Base-by-base conservation (phyloP, 148 eudicot genomes). In the Dianthus caryophyllus region DNA sequence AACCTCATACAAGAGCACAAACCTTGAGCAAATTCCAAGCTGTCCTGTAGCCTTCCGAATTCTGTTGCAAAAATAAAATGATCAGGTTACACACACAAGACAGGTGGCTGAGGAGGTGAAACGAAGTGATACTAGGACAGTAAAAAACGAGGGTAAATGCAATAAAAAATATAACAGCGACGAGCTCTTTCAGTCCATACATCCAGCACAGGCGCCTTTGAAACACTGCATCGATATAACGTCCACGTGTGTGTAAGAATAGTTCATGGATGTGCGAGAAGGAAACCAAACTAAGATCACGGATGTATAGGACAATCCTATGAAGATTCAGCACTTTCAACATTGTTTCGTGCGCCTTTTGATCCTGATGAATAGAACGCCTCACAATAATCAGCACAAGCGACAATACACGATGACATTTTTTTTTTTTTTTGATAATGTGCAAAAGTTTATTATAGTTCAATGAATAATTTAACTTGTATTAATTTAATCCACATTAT, bases 291-390 rank as follows among this genome's bases (percentile, higher is more conserved):
- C 61, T 4, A 46, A 74, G 70, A n/a, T 0, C 7, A 38, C 72
- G 69, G 30, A 38, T 27, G n/a, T n/a, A 61, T 16, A 53, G 55
- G 64, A 77, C 90, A 71, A 79, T 88, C 97, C 97, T 64, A 54
- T 79, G 53, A 61, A 90, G 88, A 39, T 88, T 76, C 70, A 94
- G 84, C 79, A 85, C 97, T 70, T 83, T 95, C 77, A 90, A 69
- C 64, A 95, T 90, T 41, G 96, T 93, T 72, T 90, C 88, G 71
- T 95, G 99, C 61, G 97, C 96, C 77, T 83, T 95, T 77, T 95
- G 99, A 63, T 86, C 87, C 99, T 95, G 79, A 43, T 61, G 66
- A 56, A 71, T 48, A 59, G 25, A 58, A 72, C 71, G 36, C 50
- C 46, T 33, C 2, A 52, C 47, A 61, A 26, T 31, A 36, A 12